Evolutionary conservation across 768 basidiomycete genomes (phyloP).

Genomic region (Pleurotus salmoneostramineus): DNA sequence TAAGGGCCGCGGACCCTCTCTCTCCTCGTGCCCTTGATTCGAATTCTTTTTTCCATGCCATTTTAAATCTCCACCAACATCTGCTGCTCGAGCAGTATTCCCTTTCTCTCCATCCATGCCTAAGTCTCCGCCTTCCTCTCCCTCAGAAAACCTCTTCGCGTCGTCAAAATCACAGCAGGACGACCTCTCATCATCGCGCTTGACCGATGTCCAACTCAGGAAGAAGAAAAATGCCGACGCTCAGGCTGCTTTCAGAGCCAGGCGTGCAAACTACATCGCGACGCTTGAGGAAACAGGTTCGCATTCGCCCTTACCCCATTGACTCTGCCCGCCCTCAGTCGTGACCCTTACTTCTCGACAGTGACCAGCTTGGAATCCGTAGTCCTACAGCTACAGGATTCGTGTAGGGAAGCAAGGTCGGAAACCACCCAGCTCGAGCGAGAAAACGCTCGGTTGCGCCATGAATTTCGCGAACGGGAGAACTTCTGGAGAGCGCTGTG

Average conservation of each 20-base stretch:
- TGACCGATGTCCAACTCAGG: slow-evolving; percentile 67
- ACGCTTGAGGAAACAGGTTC: slow-evolving; percentile 80
- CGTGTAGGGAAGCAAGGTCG: slow-evolving; percentile 62
- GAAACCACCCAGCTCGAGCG: slow-evolving; percentile 61
- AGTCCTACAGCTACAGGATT: slow-evolving; percentile 79
- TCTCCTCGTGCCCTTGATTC: slow-evolving; percentile 68
- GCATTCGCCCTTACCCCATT: slow-evolving; percentile 11
- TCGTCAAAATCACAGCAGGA: slow-evolving; percentile 31
- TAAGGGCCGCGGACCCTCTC: slow-evolving; percentile 51
- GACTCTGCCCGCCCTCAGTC: slow-evolving; percentile 10
- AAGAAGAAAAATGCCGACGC: slow-evolving; percentile 92
- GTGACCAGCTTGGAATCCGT: slow-evolving; percentile 85
- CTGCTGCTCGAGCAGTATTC: slow-evolving; percentile 24
- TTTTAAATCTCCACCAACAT: slow-evolving; percentile 44
- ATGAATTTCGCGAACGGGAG: slow-evolving; percentile 69
- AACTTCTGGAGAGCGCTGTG: slow-evolving; percentile 69
- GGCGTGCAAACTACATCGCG: slow-evolving; percentile 83
- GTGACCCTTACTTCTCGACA: slow-evolving; percentile 22
- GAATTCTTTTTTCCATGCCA: slow-evolving; percentile 64
- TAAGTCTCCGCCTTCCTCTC: slow-evolving; percentile 31
- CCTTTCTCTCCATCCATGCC: slow-evolving; percentile 28
- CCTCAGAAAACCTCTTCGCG: slow-evolving; percentile 22
- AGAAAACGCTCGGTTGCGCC: slow-evolving; percentile 61
- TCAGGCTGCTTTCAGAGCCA: slow-evolving; percentile 79
- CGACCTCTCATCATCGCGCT: slow-evolving; percentile 31